Evolutionary conservation across 2,329 filamentous ascomycete species (phyloP).

Genomic region (Peltaster fructicola): DNA sequence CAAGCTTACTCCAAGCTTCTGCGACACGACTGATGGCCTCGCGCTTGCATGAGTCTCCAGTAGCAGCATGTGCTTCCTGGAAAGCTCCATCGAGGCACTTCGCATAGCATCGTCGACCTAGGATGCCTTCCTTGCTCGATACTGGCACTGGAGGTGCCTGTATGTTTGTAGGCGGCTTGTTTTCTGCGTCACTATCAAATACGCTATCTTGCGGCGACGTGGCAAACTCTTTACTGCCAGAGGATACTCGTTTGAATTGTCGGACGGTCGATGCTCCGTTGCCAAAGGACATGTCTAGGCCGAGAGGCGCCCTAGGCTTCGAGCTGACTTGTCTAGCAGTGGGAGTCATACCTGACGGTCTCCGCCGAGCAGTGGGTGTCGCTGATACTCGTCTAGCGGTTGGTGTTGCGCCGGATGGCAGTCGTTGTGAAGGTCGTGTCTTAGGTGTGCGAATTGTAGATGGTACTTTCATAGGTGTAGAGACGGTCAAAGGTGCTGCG

Average conservation of each 20-base stretch:
- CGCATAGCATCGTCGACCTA: slow-evolving; percentile 66
- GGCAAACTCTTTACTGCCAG: slow-evolving; percentile 8
- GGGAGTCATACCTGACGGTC: slow-evolving; percentile 21
- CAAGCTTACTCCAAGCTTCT: slow-evolving; percentile 69
- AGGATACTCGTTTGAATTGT: slow-evolving; percentile 73
- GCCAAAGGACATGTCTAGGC: slow-evolving; percentile 81
- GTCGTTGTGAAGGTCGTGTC: slow-evolving; percentile 17
- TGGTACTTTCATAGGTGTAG: slow-evolving; percentile 11
- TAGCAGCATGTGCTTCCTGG: slow-evolving; percentile 75
- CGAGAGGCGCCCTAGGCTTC: slow-evolving; percentile 53
- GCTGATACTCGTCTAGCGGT: slow-evolving; percentile 16
- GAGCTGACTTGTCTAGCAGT: slow-evolving; percentile 28
- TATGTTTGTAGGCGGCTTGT: slow-evolving; percentile 34
- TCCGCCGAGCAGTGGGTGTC: too few relatives aligned
- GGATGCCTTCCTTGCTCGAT: slow-evolving; percentile 55
- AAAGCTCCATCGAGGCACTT: slow-evolving; percentile 70
- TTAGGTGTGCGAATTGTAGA: slow-evolving; percentile 23
- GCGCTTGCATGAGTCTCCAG: slow-evolving; percentile 42
- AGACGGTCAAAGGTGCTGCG: slow-evolving; percentile 23
- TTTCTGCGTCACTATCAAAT: slow-evolving; percentile 40
- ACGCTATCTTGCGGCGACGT: slow-evolving; percentile 14
- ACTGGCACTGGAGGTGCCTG: slow-evolving; percentile 9
- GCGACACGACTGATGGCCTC: slow-evolving; percentile 70
- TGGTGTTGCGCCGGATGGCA: slow-evolving; percentile 22
- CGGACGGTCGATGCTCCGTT: slow-evolving; percentile 85